Evolutionary conservation across 331 rosid genomes (phyloP).

Genomic region (Ulmus americana): DNA sequence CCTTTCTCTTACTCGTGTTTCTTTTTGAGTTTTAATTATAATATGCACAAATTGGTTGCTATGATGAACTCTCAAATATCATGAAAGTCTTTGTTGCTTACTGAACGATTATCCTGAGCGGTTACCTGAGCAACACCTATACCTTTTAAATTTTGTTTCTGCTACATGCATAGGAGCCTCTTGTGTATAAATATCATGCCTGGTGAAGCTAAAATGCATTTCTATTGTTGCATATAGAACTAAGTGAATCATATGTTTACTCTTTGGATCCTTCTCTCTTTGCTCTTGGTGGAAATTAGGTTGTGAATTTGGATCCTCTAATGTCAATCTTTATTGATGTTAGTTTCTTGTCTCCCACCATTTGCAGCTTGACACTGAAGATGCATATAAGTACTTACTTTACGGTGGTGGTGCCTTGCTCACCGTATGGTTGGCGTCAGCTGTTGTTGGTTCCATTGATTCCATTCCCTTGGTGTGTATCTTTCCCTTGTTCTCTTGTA

Average conservation of each 20-base stretch:
- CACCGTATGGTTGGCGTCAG: conserved; percentile 64
- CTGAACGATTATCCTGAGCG: conserved; percentile 18
- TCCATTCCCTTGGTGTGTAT: conserved; percentile 71
- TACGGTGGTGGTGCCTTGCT: conserved; percentile 47
- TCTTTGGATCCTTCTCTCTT: no score
- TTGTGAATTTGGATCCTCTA: no score
- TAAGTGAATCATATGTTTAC: no score
- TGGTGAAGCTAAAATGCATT: background rate
- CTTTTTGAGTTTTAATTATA: background rate
- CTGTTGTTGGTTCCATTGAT: conserved; percentile 69
- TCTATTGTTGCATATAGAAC: background rate
- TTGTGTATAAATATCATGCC: background rate
- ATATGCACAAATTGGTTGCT: conserved; percentile 3
- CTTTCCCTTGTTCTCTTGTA: background rate
- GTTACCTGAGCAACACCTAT: conserved; percentile 23
- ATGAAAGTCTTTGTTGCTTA: conserved; percentile 6
- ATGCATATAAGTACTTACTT: conserved; percentile 30
- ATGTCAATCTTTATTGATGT: background rate
- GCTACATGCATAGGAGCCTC: background rate
- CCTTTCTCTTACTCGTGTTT: background rate
- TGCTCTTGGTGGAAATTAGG: no score
- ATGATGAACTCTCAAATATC: conserved; percentile 11
- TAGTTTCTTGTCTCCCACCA: background rate
- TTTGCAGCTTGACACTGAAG: conserved; percentile 53
- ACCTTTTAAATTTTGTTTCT: background rate